Base-by-base conservation (phyloP, 75 land plant species). In the Picea glauca region DNA sequence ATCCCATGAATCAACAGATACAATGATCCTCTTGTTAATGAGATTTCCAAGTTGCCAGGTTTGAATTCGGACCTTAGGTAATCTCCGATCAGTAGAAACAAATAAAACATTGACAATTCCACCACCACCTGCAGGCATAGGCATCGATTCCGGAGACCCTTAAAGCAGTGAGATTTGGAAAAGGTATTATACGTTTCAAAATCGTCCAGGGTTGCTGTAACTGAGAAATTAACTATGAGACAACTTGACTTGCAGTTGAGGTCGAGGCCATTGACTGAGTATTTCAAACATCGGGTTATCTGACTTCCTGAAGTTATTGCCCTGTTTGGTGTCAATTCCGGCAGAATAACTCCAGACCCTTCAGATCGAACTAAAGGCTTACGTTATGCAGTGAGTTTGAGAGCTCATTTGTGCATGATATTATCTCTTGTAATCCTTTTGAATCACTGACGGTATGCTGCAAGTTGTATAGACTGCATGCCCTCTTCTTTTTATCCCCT, bases 161-260 rank as follows among this genome's bases (percentile, higher is more conserved):
- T 83, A 4, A 81, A 75, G 58, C 85, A 83, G 31, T 75, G 72
- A 26, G 85, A 83, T 76, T 81, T 83, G 64, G 83, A 81, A 26
- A 81, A 26, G 30, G 64, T 83, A 9, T 33, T 83, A 23, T 61
- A 26, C 14, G 62, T 62, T 62, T 58, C 85, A 81, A 73, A 77
- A 78, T 75, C 85, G n/a, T 64, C 83, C 9, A 81, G 70, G 40
- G 66, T 76, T 56, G 84, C 78, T 13, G 82, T 83, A 12, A 74
- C 43, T 62, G 84, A 83, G 61, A 80, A 83, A 23, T 74, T 58
- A 74, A 74, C 31, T 30, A 74, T 58, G 14, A 74, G 58, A 56
- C 58, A 74, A 56, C 1, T 32, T 54, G 76, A 56, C 20, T 54
- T 26, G 43, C 58, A 54, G 15, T 15, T 15, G 15, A 50, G 58